phyloP scores from a whole-genome alignment of 306 rosid genomes.

The Delonix regia region DNA sequence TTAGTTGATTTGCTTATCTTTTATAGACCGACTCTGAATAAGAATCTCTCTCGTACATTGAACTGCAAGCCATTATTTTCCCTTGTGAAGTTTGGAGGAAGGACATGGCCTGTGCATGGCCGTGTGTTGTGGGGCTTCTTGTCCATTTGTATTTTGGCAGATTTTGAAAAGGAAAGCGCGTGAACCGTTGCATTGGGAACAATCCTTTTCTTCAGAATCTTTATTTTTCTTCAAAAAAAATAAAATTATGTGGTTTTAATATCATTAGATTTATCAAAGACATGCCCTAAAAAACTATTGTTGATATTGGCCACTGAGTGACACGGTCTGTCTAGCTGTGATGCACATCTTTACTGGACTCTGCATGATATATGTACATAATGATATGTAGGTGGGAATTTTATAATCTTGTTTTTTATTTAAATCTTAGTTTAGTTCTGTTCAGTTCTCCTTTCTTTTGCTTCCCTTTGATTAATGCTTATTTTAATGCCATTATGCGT shows the following conservation, averaged over 20 bases:
- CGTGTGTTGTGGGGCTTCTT: conserved; percentile 42
- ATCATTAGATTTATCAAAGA: conserved; percentile 33
- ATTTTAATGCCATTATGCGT: conserved; percentile 2
- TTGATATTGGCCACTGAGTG: conserved; percentile 62
- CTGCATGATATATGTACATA: conserved; percentile 57
- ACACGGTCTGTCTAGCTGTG: conserved; percentile 72
- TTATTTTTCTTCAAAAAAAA: background rate
- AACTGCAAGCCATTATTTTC: conserved; percentile 37
- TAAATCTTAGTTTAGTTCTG: conserved; percentile 16
- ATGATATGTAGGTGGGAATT: conserved; percentile 45
- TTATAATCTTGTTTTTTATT: conserved; percentile 21
- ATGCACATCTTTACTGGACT: conserved; percentile 50
- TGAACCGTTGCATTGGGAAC: conserved; percentile 58
- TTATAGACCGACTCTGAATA: background rate
- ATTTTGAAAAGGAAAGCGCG: conserved; percentile 48
- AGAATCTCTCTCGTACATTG: conserved; percentile 25
- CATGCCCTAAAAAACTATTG: conserved; percentile 53
- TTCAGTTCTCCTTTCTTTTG: too few species aligned
- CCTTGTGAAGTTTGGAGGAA: background rate
- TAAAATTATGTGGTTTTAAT: conserved; percentile 15
- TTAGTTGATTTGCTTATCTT: background rate
- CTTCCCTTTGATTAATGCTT: too few species aligned
- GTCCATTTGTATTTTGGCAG: conserved; percentile 47
- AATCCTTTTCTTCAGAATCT: conserved; percentile 41
- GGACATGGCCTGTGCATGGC: conserved; percentile 32